Conservation (phyloP, 805 yeast genomes). For the Saccharomyces kudriavzevii region DNA sequence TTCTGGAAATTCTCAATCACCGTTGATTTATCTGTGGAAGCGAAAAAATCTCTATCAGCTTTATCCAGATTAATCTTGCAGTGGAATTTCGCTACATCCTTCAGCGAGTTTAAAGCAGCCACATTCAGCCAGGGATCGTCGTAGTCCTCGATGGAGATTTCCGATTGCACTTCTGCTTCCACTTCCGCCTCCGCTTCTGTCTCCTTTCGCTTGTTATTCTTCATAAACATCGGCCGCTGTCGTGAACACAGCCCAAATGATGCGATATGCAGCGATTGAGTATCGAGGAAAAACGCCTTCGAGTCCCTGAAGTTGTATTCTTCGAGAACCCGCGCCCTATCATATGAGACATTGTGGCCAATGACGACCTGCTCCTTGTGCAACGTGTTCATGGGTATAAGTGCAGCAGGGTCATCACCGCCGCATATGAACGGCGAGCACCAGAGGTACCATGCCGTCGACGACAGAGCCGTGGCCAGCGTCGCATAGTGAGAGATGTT, state of each 20-base stretch:
- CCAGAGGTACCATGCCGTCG: slow-evolving; percentile 89
- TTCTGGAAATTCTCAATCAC: slow-evolving; percentile 49
- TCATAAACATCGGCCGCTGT: slow-evolving; percentile 74
- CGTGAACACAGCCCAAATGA: slow-evolving; percentile 86
- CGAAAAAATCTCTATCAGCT: slow-evolving; percentile 55
- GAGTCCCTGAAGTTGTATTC: slow-evolving; percentile 67
- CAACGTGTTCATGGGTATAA: slow-evolving; percentile 65
- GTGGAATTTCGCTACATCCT: slow-evolving; percentile 71
- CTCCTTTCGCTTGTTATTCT: slow-evolving; percentile 36
- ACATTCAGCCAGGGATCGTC: slow-evolving; percentile 81
- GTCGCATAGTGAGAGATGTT: slow-evolving; percentile 66
- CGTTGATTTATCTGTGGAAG: slow-evolving; percentile 43
- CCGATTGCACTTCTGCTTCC: slow-evolving; percentile 11
- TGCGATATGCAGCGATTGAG: slow-evolving; percentile 89
- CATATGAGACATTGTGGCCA: slow-evolving; percentile 89
- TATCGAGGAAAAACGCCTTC: slow-evolving; percentile 76
- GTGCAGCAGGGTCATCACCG: slow-evolving; percentile 34
- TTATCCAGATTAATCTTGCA: slow-evolving; percentile 65
- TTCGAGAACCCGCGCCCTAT: slow-evolving; percentile 76
- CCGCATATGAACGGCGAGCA: slow-evolving; percentile 69
- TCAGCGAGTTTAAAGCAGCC: slow-evolving; percentile 72
- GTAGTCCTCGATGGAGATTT: slow-evolving; percentile 18
- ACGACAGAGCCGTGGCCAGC: slow-evolving; percentile 71
- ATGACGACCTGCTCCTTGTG: slow-evolving; percentile 50
- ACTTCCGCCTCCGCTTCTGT: slow-evolving; percentile 5